phyloP scores from a whole-genome alignment of 371 early-diverging fungal species.

The Saksenaea oblongispora region DNA sequence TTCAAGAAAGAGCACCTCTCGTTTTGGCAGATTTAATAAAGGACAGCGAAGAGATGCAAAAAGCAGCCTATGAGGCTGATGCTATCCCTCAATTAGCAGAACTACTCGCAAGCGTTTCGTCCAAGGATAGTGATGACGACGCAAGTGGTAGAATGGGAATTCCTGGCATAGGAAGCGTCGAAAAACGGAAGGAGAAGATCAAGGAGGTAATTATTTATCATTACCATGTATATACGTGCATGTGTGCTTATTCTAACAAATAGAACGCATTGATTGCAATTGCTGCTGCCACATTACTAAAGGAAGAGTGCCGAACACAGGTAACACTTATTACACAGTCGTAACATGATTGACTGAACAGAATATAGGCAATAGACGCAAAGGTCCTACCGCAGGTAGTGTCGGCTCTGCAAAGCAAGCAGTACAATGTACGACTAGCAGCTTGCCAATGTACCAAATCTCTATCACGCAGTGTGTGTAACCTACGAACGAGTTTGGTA shows the following conservation, averaged over 20 bases:
- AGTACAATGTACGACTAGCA: constrained; percentile 67
- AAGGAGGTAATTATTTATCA: constrained; percentile 51
- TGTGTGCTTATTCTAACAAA: neutral
- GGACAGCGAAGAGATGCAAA: constrained; percentile 79
- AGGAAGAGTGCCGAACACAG: constrained; percentile 82
- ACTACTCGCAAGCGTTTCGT: constrained; percentile 50
- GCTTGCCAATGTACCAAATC: constrained; percentile 82
- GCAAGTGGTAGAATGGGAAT: constrained; percentile 32
- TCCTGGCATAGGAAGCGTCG: constrained; percentile 50
- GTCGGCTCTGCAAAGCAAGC: constrained; percentile 62
- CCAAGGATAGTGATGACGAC: constrained; percentile 46
- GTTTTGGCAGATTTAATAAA: constrained; percentile 76
- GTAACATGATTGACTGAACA: neutral
- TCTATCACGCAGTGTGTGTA: constrained; percentile 80
- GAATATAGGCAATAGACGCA: constrained; percentile 66
- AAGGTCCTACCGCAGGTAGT: constrained; percentile 80
- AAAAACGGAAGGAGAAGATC: constrained; percentile 63
- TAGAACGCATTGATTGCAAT: constrained; percentile 76
- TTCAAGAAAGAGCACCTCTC: constrained; percentile 73
- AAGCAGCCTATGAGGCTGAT: constrained; percentile 78
- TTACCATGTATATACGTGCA: neutral
- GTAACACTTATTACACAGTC: constrained; percentile 14
- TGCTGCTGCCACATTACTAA: constrained; percentile 73
- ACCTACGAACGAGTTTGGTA: constrained; percentile 77
- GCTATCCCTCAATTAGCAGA: constrained; percentile 70